Conservation (phyloP, 2,329 filamentous ascomycete species). For the Magnaporthiopsis rhizophila region DNA sequence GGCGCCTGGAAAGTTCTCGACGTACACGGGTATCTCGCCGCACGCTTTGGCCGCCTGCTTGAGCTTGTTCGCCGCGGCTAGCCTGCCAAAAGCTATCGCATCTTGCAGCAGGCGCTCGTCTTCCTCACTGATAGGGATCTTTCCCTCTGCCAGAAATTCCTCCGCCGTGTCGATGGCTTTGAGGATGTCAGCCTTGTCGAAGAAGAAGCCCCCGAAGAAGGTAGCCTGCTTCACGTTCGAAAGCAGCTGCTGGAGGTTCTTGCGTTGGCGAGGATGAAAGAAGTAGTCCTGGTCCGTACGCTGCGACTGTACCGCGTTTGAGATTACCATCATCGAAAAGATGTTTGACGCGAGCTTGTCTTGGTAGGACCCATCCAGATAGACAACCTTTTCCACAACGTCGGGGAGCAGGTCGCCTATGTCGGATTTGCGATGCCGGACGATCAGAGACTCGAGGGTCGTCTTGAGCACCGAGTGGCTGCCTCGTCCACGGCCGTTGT, state of each 20-base stretch:
- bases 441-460: slow-evolving; percentile 69
- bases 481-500: slow-evolving; percentile 43
- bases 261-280: slow-evolving; percentile 69
- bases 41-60: slow-evolving; percentile 60
- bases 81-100: slow-evolving; percentile 58
- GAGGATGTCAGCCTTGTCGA: slow-evolving; percentile 52
- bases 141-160: slow-evolving; percentile 57
- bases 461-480: slow-evolving; percentile 55
- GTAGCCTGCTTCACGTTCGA: slow-evolving; percentile 74
- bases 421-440: slow-evolving; percentile 70
- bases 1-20: slow-evolving; percentile 58
- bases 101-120: slow-evolving; percentile 55
- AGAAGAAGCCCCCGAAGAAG: slow-evolving; percentile 79
- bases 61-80: slow-evolving; percentile 49
- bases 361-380: slow-evolving; percentile 74
- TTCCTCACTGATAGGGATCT: slow-evolving; percentile 46
- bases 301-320: slow-evolving; percentile 85
- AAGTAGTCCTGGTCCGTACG: slow-evolving; percentile 79
- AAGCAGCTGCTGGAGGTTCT: slow-evolving; percentile 59
- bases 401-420: slow-evolving; percentile 62
- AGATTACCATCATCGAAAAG: slow-evolving; percentile 75
- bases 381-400: slow-evolving; percentile 62
- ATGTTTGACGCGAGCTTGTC: slow-evolving; percentile 78
- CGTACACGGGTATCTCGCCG: slow-evolving; percentile 71
- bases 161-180: slow-evolving; percentile 58